A percentile compares a stretch with the other conserved stretches of the same genome.
phyloP scores from a whole-genome alignment of 257 asterid species.

The Ligustrum vulgare region DNA sequence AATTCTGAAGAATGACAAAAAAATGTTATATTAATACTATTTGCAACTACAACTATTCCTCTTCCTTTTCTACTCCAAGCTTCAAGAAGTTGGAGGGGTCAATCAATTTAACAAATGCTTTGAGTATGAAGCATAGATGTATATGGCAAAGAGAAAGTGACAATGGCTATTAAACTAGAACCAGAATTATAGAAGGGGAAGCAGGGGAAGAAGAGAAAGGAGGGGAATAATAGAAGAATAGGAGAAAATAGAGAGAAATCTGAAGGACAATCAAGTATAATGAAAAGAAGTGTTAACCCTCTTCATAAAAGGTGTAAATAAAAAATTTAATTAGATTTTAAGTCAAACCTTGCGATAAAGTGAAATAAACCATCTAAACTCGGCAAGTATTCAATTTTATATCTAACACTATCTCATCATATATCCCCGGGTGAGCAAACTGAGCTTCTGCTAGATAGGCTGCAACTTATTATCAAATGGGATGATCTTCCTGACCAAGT shows the following conservation, averaged over 20 bases:
- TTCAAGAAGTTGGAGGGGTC: background rate
- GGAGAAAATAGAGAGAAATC: background rate
- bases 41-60: background rate
- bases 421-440: background rate
- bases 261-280: background rate
- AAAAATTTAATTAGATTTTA: background rate
- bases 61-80: background rate
- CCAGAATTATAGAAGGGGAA: background rate
- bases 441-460: background rate
- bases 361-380: background rate
- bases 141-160: background rate
- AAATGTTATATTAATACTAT: background rate
- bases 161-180: background rate
- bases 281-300: background rate
- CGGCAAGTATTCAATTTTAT: background rate
- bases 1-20: background rate
- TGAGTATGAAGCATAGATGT: background rate
- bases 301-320: background rate
- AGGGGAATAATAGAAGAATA: background rate
- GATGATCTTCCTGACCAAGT: background rate
- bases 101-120: background rate
- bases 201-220: background rate
- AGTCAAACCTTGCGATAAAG: background rate
- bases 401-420: background rate
- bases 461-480: background rate